Evolutionary conservation across 768 basidiomycete species (phyloP).

Genomic region (Hypholoma sublateritium): DNA sequence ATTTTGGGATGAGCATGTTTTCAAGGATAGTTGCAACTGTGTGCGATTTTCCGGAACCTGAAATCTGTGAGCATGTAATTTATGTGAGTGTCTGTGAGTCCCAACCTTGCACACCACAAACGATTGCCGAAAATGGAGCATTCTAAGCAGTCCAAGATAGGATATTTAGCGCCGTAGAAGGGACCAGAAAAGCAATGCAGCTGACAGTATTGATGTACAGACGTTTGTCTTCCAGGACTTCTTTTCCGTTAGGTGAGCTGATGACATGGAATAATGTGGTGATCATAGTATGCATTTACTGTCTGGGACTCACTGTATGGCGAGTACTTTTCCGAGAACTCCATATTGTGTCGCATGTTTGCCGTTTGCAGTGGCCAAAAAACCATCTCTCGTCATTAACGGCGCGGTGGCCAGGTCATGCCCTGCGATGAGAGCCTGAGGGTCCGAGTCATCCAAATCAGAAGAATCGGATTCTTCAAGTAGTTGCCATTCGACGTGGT

Average conservation of each 20-base stretch:
- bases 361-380: constrained; percentile 31
- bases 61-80: neutral
- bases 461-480: constrained; percentile 24
- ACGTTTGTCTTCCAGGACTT: constrained; percentile 44
- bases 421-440: constrained; percentile 15
- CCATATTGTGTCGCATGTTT: constrained; percentile 55
- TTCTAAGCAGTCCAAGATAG: constrained; percentile 42
- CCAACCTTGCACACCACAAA: constrained; percentile 68
- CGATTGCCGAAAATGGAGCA: constrained; percentile 70
- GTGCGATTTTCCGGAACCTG: constrained; percentile 74
- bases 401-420: constrained; percentile 50
- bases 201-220: constrained; percentile 70
- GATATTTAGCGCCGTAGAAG: neutral
- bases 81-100: neutral
- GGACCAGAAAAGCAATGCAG: neutral
- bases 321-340: constrained; percentile 50
- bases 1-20: constrained; percentile 62
- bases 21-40: constrained; percentile 69
- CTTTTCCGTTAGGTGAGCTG: constrained; percentile 33
- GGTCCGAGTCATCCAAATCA: constrained; percentile 12
- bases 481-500: constrained; percentile 27
- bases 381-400: constrained; percentile 50
- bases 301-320: constrained; percentile 39
- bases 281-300: neutral
- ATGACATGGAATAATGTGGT: neutral